A percentile compares a stretch with the other conserved stretches of the same genome.
Evolutionary conservation across 2,329 filamentous ascomycete genomes (phyloP).

Genomic region (Thelonectria rubi): DNA sequence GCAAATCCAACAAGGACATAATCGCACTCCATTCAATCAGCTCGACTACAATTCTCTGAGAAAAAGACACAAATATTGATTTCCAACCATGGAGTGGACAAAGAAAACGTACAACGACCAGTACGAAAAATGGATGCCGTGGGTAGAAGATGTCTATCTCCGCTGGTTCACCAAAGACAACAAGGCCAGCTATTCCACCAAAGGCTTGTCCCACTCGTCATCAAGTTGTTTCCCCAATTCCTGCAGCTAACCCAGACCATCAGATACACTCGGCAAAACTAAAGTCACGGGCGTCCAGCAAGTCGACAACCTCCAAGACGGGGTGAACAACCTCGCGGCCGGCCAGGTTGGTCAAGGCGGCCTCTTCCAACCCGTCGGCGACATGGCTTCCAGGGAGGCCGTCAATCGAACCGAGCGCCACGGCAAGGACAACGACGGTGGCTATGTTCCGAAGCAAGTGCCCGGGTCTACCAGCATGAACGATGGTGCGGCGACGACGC

Average conservation of each 20-base stretch:
- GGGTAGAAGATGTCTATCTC: constrained; percentile 78
- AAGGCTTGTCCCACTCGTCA: constrained; percentile 56
- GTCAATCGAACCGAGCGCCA: constrained; percentile 71
- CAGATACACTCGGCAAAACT: constrained; percentile 73
- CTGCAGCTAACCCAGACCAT: constrained; percentile 18
- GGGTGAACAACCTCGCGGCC: constrained; percentile 68
- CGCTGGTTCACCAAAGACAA: constrained; percentile 80
- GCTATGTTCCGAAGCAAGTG: constrained; percentile 50
- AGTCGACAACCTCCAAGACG: constrained; percentile 74
- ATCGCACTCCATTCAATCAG: neutral
- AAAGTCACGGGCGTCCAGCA: constrained; percentile 75
- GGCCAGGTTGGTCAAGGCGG: constrained; percentile 75
- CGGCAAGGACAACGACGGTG: constrained; percentile 69
- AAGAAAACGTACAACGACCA: constrained; percentile 74
- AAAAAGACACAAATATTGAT: neutral
- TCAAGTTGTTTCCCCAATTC: neutral
- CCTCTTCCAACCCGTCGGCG: constrained; percentile 70
- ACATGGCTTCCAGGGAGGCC: constrained; percentile 69
- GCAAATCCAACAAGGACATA: no score
- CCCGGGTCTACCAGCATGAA: constrained; percentile 44
- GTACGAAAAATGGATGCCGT: constrained; percentile 80
- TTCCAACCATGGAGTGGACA: constrained; percentile 61
- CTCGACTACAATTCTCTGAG: neutral
- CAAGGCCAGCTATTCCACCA: constrained; percentile 76
- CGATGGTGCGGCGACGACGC: constrained; percentile 37